Evolutionary conservation across 768 basidiomycete genomes (phyloP).

Genomic region (Pholiota microspora): DNA sequence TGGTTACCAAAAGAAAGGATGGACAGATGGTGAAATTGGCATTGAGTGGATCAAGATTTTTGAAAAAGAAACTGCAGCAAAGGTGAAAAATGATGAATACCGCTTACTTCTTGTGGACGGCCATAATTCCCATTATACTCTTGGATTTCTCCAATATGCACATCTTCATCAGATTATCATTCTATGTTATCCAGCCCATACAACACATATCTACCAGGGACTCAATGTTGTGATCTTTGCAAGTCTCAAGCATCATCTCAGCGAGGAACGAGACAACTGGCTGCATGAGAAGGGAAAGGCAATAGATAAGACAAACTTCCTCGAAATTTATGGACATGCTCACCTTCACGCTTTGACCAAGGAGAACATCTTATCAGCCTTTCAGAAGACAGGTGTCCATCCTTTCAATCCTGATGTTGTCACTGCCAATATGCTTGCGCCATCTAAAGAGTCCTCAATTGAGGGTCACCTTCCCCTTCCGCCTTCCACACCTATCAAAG

Average conservation of each 20-base stretch:
- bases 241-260: constrained; percentile 27
- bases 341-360: constrained; percentile 28
- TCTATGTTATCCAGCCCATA: constrained; percentile 45
- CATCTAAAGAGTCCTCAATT: constrained; percentile 28
- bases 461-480: constrained; percentile 13
- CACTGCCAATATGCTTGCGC: constrained; percentile 31
- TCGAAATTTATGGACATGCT: constrained; percentile 30
- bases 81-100: constrained; percentile 24
- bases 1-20: constrained; percentile 33
- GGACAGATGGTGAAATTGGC: constrained; percentile 35
- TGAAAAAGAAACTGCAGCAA: constrained; percentile 32
- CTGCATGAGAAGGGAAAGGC: constrained; percentile 14
- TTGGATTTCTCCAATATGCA: constrained; percentile 37
- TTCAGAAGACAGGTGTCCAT: constrained; percentile 35
- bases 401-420: constrained; percentile 35
- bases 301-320: constrained; percentile 35
- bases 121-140: constrained; percentile 41
- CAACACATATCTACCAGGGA: constrained; percentile 43
- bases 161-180: constrained; percentile 33
- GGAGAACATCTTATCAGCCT: constrained; percentile 32
- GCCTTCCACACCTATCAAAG: neutral
- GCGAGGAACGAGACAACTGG: constrained; percentile 13
- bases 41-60: constrained; percentile 38
- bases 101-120: constrained; percentile 42
- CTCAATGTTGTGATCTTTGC: constrained; percentile 35